Percentiles rank a stretch among this genome's conserved stretches.
phyloP scores from a whole-genome alignment of 768 basidiomycete genomes.

The Panaeolus papilionaceus region DNA sequence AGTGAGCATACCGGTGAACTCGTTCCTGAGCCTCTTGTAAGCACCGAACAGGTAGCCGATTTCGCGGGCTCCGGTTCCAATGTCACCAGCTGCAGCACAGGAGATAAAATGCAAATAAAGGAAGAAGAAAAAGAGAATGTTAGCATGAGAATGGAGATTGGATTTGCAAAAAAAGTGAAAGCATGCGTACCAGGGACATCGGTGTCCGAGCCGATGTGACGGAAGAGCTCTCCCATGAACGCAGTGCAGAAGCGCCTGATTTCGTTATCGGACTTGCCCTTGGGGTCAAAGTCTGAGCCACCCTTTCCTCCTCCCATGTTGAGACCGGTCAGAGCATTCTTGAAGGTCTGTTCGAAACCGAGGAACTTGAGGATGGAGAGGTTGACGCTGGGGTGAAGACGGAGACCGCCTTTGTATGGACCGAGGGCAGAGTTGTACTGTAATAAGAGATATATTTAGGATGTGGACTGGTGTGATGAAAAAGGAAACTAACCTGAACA shows the following conservation, averaged over 20 bases:
- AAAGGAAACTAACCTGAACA: constrained; percentile 57
- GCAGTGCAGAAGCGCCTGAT: constrained; percentile 73
- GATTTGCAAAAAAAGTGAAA: constrained; percentile 13
- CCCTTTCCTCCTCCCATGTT: constrained; percentile 85
- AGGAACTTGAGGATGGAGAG: constrained; percentile 86
- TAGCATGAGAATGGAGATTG: constrained; percentile 4
- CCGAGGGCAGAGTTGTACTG: constrained; percentile 81
- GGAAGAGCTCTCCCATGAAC: constrained; percentile 78
- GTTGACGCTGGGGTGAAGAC: constrained; percentile 81
- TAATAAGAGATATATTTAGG: no score
- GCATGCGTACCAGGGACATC: constrained; percentile 65
- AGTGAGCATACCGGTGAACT: constrained; percentile 74
- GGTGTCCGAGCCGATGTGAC: constrained; percentile 75
- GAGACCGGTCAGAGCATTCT: constrained; percentile 79
- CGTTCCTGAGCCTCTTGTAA: constrained; percentile 77
- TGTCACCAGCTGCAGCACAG: constrained; percentile 57
- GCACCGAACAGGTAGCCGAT: constrained; percentile 81
- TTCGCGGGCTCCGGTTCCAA: constrained; percentile 78
- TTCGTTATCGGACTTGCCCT: constrained; percentile 79
- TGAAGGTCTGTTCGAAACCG: constrained; percentile 83
- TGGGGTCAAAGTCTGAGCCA: constrained; percentile 82
- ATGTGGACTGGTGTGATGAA: no score
- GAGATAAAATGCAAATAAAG: background rate
- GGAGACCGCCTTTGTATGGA: constrained; percentile 81
- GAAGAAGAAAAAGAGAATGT: constrained; percentile 14